Conservation (phyloP, 495 filamentous ascomycete species). For the Schizothecium vesticola region DNA sequence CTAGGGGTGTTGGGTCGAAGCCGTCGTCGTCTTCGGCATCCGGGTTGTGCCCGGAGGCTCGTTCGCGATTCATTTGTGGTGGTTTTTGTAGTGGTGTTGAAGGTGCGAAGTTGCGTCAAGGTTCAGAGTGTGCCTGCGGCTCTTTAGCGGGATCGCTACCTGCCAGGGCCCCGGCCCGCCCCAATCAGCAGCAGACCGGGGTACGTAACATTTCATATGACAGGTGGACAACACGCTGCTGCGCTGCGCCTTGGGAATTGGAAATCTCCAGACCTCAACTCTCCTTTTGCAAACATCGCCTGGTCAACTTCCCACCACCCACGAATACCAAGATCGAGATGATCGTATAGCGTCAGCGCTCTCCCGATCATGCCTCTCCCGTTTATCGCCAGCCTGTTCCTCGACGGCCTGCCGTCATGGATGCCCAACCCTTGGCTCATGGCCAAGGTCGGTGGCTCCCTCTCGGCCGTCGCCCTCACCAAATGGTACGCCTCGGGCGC, state of each 20-base stretch:
- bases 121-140: not conserved
- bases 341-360: not conserved
- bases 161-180: not conserved
- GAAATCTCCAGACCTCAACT: not conserved
- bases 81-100: not conserved
- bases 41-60: not conserved
- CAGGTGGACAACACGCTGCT: not conserved
- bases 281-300: not conserved
- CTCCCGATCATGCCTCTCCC: conserved; percentile 67
- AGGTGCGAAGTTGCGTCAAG: not conserved
- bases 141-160: not conserved
- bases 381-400: conserved; percentile 55
- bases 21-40: conserved; percentile 22
- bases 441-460: conserved; percentile 53
- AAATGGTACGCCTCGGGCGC: conserved; percentile 79
- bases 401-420: conserved; percentile 57
- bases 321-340: not conserved
- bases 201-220: not conserved
- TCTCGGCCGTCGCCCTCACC: conserved; percentile 56
- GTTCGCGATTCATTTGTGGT: not conserved
- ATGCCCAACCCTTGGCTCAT: conserved; percentile 60
- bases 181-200: not conserved
- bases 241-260: not conserved
- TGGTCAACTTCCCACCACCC: not conserved
- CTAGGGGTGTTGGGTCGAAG: conserved; percentile 60